Base-by-base conservation (phyloP, 108 stramenopile genomes). In the Pinguiococcus pyrenoidosus region DNA sequence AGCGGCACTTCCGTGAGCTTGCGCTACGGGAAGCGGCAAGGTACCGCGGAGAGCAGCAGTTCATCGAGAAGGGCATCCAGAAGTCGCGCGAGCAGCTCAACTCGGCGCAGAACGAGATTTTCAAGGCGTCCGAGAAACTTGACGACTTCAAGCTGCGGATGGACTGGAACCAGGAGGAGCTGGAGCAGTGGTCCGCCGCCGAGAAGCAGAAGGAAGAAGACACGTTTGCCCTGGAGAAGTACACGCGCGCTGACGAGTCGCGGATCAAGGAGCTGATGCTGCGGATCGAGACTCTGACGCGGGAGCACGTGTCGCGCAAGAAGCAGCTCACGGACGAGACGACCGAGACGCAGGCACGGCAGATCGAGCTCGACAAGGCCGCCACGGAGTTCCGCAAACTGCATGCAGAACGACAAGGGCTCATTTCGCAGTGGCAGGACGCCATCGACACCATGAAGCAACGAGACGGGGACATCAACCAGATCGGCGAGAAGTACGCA, bases 121-220 rank as follows among this genome's bases (percentile, higher is more conserved):
- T 53, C 50, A 30, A 42, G 13, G 76, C 75, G n/a, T 75, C 74
- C 37, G 81, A 83, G 34, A 62, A 62, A 30, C 71, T 83, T 57
- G 85, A 85, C 48, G 51, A 59, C 29, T 78, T 83, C 51, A 82
- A 74, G 56, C 59, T 70, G 33, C 65, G 74, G 68, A 78, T 83
- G 71, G 80, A 84, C 58, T 83, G 78, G 77, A 87, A 83, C 60
- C 85, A 84, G 56, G 83, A 84, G 46, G 82, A 87, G 58, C 69
- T 87, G 13, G 82, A 87, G 65, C 82, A 81, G 71, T 87, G 85
- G 85, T 80, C 80, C 17, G 63, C 74, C n/a, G 85, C 85, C 10
- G 76, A 80, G 22, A 54, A 69, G 37, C 83, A 84, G 48, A 84
- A 81, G 59, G 85, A 84, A 42, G 83, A 83, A 25, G 85, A 87